Evolutionary conservation across 2,329 filamentous ascomycete genomes (phyloP), one percentile per base, ranked within the genome.

Genomic region (Coniochaeta hoffmannii): DNA sequence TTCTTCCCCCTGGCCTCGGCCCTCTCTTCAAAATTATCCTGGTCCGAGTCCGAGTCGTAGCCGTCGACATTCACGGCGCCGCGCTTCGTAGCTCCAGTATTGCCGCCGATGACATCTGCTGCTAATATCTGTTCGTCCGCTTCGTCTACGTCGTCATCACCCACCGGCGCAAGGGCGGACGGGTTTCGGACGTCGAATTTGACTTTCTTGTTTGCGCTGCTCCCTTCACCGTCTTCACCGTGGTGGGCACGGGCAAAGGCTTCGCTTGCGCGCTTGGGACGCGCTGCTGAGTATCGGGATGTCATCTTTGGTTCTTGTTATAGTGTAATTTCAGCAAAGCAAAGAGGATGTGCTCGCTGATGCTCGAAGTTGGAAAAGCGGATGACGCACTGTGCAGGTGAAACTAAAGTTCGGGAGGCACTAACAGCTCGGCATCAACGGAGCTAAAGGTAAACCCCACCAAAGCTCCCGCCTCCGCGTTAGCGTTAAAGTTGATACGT

Each of bases 111-210:
- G 36, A 97, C 92, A 67, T 97, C 94, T 22, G 92, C 90, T 53
- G 96, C 90, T 9, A 99, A 81, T 28, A 93, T 81, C 0, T 84
- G 83, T 63, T 91, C 78, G 22, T 73, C 58, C 7, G 63, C 67
- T 6, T 71, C 72, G 28, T 75, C 70, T 2, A 31, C 5, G 4
- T 75, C 74, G 1, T 69, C 84, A 60, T 88, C 88, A 46, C 89
- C 85, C 60, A 89, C 87, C 1, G 92, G 86, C 1, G 90, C 93
- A 4, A 99, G 82, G 1, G 89, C 91, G 15, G 92, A 96, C 3
- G 94, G 94, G 68, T 99, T 97, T 61, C 94, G 90, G 54, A 94
- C 77, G 70, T 99, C 94, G 72, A 99, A 99, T 66, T 89, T 90
- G 57, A 90, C 88, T 67, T 91, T 92, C 69, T 95, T 95, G 53